These are phyloP conservation scores for Cephaloascus albidus DNA, from an alignment of 805 yeast genomes.

Conservation along the genomic window DNA sequence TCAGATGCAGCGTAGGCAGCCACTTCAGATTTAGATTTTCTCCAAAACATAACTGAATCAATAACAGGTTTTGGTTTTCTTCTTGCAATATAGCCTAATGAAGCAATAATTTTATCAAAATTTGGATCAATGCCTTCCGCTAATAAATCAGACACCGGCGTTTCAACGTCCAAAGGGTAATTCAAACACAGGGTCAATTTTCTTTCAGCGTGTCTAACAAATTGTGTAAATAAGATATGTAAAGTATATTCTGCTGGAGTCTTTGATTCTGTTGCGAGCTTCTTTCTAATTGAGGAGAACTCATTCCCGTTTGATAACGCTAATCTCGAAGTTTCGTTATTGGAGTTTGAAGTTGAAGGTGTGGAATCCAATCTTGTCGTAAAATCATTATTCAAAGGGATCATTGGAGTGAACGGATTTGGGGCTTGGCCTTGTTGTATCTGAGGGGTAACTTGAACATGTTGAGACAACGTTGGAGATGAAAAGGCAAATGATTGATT, in stretches of 20 bases:
- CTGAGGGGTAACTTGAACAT: not conserved
- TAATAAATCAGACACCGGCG: slow-evolving; percentile 67
- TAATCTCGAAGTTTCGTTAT: slow-evolving; percentile 14
- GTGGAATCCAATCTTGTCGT: slow-evolving; percentile 12
- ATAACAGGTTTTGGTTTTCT: slow-evolving; percentile 91
- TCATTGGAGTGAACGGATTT: slow-evolving; percentile 1
- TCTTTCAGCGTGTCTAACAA: slow-evolving; percentile 87
- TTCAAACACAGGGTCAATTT: slow-evolving; percentile 68
- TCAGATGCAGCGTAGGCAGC: slow-evolving; percentile 55
- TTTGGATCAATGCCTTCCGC: slow-evolving; percentile 81
- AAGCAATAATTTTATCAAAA: slow-evolving; percentile 78
- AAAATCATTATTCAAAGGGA: slow-evolving; percentile 1
- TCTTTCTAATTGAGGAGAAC: slow-evolving; percentile 19
- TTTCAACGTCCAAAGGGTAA: slow-evolving; percentile 59
- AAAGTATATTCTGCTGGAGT: slow-evolving; percentile 85
- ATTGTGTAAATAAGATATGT: slow-evolving; percentile 90
- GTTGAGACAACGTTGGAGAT: not conserved
- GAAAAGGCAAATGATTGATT: not conserved
- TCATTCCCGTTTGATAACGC: slow-evolving; percentile 24
- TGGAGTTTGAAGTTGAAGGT: slow-evolving; percentile 18
- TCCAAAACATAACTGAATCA: slow-evolving; percentile 98
- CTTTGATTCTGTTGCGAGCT: slow-evolving; percentile 46
- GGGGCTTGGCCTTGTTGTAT: slow-evolving; percentile 1
- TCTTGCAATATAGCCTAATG: slow-evolving; percentile 85
- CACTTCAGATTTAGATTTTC: slow-evolving; percentile 85